Conservation (phyloP, 495 filamentous ascomycete genomes). For the Daldinia vernicosa region DNA sequence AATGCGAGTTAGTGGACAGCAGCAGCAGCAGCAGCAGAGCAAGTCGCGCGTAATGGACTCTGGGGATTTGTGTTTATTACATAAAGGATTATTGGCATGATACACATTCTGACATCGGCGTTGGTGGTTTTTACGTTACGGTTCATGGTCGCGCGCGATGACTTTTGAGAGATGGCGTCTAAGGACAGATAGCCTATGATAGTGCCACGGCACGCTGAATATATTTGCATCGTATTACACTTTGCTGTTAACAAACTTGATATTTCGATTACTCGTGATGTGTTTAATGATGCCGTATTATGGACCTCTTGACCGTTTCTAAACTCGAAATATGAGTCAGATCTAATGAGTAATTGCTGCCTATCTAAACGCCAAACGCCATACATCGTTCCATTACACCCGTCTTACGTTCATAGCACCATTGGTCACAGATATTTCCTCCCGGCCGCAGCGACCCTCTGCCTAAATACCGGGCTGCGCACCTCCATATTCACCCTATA, state of each 20-base stretch:
- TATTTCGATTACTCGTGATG: background rate
- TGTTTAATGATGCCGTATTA: background rate
- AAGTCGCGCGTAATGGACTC: background rate
- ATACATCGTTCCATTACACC: background rate
- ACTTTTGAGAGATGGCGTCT: constrained; percentile 33
- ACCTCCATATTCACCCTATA: constrained; percentile 84
- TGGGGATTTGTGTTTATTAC: constrained; percentile 39
- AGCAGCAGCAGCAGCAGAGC: background rate
- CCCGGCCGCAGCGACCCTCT: constrained; percentile 82
- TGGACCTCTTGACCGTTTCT: background rate
- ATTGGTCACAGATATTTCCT: constrained; percentile 82
- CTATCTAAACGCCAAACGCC: constrained; percentile 24
- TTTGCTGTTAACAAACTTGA: constrained; percentile 13
- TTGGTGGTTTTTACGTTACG: constrained; percentile 44
- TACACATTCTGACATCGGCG: constrained; percentile 43
- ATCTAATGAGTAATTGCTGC: background rate
- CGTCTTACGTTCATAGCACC: background rate
- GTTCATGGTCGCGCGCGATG: constrained; percentile 39
- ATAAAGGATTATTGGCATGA: constrained; percentile 45
- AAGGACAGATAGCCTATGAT: constrained; percentile 17
- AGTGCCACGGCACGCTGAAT: constrained; percentile 34
- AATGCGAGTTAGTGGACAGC: background rate
- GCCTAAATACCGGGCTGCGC: constrained; percentile 82
- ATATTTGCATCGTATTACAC: constrained; percentile 27
- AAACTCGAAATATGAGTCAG: background rate